Conservation (phyloP, 2,329 filamentous ascomycete genomes). For the Calonectria ilicicola region DNA sequence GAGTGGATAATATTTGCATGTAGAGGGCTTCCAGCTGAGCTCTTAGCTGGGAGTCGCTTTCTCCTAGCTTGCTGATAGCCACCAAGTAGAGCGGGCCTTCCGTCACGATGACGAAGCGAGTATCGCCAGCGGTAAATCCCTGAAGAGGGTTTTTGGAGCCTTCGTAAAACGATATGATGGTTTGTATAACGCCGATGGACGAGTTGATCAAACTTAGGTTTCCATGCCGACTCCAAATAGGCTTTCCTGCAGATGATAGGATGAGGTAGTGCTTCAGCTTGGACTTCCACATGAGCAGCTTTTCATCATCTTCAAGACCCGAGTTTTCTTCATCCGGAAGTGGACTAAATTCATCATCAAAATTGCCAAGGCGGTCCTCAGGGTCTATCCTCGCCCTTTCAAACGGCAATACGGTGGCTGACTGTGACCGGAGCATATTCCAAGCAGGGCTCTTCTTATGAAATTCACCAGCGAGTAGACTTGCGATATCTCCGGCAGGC, state of each 20-base stretch:
- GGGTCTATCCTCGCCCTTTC: constrained; percentile 60
- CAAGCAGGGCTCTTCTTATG: constrained; percentile 76
- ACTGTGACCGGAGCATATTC: constrained; percentile 73
- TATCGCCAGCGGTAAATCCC: constrained; percentile 87
- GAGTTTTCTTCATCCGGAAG: constrained; percentile 68
- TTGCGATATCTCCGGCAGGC: constrained; percentile 79
- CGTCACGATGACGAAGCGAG: constrained; percentile 86
- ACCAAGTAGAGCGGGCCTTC: constrained; percentile 93
- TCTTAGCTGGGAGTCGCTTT: constrained; percentile 89
- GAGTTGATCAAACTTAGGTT: constrained; percentile 90
- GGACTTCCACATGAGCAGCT: constrained; percentile 83
- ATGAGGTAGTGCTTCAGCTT: constrained; percentile 99
- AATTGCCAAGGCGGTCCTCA: constrained; percentile 72
- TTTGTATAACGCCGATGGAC: constrained; percentile 95
- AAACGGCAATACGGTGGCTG: constrained; percentile 70
- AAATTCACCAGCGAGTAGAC: constrained; percentile 80
- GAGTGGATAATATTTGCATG: constrained; percentile 96
- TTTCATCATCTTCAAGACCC: constrained; percentile 62
- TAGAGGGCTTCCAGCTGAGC: constrained; percentile 93
- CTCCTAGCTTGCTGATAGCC: constrained; percentile 90
- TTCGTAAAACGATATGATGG: constrained; percentile 97
- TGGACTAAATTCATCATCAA: constrained; percentile 82
- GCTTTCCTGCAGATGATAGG: constrained; percentile 94
- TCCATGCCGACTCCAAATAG: constrained; percentile 95
- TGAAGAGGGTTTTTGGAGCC: constrained; percentile 80